A percentile compares a stretch with the other conserved stretches of the same genome.
Conservation (phyloP, 257 asterid genomes). For the Linaria vulgaris region DNA sequence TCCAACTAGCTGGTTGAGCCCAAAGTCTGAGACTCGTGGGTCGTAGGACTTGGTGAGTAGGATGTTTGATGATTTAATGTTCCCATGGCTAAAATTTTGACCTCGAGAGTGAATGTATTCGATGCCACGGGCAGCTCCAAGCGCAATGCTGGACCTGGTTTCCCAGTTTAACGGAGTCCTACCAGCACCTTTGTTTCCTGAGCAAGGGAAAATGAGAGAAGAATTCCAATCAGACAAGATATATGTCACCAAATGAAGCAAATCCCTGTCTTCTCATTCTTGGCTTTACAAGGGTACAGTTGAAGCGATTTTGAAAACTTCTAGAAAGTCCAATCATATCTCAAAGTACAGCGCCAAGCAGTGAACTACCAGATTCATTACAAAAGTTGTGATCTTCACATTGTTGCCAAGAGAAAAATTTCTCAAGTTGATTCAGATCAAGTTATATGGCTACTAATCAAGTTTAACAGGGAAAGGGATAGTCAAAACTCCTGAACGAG, state of each 20-base stretch:
- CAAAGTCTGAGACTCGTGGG: constrained; percentile 51
- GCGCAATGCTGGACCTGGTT: constrained; percentile 46
- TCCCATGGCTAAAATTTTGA: constrained; percentile 46
- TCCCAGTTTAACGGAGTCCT: constrained; percentile 58
- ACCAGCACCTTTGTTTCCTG: constrained; percentile 52
- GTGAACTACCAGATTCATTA: too few species aligned
- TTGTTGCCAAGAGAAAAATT: too few species aligned
- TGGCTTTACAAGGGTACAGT: not conserved
- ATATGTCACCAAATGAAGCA: not conserved
- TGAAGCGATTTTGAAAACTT: not conserved
- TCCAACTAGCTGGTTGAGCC: constrained; percentile 46
- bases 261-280: not conserved
- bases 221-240: not conserved
- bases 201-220: not conserved
- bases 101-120: constrained; percentile 52
- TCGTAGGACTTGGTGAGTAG: constrained; percentile 43
- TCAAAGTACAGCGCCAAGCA: too few species aligned
- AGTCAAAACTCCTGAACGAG: too few species aligned
- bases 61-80: constrained; percentile 51
- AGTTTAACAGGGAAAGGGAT: too few species aligned
- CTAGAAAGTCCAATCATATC: too few species aligned
- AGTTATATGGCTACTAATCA: too few species aligned
- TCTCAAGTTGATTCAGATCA: too few species aligned
- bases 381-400: too few species aligned
- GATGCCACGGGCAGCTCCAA: constrained; percentile 48